phyloP scores from a whole-genome alignment of 73 alveolate species.

The Paramecium sexaurelia region DNA sequence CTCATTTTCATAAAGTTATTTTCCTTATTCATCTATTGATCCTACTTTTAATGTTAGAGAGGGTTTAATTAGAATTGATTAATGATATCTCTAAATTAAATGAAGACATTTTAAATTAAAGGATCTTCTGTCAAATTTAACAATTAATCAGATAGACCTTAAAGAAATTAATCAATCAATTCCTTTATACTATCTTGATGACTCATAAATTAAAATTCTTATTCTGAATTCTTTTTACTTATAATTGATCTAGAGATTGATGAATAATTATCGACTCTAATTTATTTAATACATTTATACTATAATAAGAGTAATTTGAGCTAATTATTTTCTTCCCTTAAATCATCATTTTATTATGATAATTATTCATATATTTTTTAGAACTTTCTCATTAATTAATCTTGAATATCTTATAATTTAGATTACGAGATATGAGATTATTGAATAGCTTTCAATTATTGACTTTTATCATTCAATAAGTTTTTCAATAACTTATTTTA shows the following conservation, averaged over 20 bases:
- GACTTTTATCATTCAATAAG: not conserved
- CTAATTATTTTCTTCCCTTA: not conserved
- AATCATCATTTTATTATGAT: not conserved
- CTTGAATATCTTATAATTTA: not conserved
- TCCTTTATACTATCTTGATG: not conserved
- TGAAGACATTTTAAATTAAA: not conserved
- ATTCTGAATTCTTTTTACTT: slow-evolving; percentile 19
- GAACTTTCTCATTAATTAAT: not conserved
- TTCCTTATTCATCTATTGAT: not conserved
- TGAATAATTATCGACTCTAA: not conserved
- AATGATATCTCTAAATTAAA: not conserved
- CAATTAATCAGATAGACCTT: not conserved
- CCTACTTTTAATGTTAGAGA: not conserved
- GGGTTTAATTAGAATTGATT: not conserved
- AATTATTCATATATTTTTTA: not conserved
- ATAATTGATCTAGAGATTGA: not conserved
- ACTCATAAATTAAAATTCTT: not conserved
- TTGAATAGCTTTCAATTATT: not conserved
- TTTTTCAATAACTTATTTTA: not conserved
- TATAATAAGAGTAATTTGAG: not conserved
- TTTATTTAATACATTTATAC: not conserved
- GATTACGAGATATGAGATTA: not conserved
- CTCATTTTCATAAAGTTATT: not conserved
- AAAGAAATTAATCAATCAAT: not conserved
- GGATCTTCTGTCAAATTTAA: not conserved